Evolutionary conservation across 75 land plant genomes (phyloP).

Genomic region (Isoetes taiwanensis): DNA sequence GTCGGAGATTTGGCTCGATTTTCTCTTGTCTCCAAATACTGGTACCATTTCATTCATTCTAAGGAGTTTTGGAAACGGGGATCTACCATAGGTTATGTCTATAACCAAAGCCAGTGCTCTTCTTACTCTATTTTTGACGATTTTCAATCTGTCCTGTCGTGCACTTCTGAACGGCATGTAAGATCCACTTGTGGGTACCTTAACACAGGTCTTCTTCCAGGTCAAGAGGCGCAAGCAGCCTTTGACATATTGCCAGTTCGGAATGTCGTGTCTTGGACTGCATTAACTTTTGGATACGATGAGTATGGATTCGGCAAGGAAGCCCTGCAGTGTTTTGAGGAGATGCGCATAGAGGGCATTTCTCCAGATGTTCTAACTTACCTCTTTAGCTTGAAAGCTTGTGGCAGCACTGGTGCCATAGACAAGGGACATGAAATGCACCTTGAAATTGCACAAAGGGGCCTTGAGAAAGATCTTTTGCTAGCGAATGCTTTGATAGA

Average conservation of each 20-base stretch:
- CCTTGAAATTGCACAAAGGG: not conserved
- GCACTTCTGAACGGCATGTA: too few species aligned
- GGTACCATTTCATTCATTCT: too few species aligned
- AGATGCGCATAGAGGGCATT: not conserved
- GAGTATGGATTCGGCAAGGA: not conserved
- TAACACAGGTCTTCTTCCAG: too few species aligned
- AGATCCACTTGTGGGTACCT: too few species aligned
- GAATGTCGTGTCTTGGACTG: not conserved
- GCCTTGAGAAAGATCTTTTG: not conserved
- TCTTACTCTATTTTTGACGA: too few species aligned
- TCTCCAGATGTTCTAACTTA: not conserved
- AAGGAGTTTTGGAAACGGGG: too few species aligned
- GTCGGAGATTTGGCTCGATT: too few species aligned
- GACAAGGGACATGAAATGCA: not conserved
- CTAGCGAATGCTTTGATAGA: not conserved
- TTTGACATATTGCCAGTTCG: not conserved
- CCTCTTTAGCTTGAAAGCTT: not conserved
- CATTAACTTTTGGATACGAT: not conserved
- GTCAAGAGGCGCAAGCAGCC: not conserved
- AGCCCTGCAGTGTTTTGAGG: not conserved
- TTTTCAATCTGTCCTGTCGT: too few species aligned
- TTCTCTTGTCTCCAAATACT: too few species aligned
- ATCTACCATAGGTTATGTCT: too few species aligned
- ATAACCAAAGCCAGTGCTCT: too few species aligned
- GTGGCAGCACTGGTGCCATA: not conserved